phyloP scores from a whole-genome alignment of 2,329 filamentous ascomycete species.

The Alternaria alternata region DNA sequence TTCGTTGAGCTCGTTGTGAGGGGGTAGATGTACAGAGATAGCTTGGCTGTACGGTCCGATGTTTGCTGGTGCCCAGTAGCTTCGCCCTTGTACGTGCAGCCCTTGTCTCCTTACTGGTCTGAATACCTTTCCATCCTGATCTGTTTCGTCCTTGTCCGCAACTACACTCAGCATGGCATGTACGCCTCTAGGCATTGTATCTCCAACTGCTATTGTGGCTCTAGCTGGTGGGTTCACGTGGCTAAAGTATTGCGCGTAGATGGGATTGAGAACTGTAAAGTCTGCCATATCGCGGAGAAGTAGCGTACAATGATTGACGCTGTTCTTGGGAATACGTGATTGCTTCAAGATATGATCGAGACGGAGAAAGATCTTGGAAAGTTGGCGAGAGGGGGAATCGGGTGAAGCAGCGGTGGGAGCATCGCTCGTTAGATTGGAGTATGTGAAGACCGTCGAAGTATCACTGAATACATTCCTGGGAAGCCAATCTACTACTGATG shows the following conservation, averaged over 20 bases:
- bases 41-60: constrained; percentile 98
- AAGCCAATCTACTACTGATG: constrained; percentile 14
- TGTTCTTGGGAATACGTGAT: constrained; percentile 33
- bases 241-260: constrained; percentile 78
- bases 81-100: constrained; percentile 89
- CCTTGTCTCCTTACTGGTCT: constrained; percentile 52
- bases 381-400: constrained; percentile 40
- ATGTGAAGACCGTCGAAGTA: constrained; percentile 58
- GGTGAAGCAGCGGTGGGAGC: neutral
- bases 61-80: constrained; percentile 98
- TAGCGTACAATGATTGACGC: constrained; percentile 62
- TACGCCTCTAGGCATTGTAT: constrained; percentile 66
- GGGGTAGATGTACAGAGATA: constrained; percentile 62
- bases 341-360: constrained; percentile 40
- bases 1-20: constrained; percentile 23
- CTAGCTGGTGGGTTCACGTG: constrained; percentile 84
- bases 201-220: constrained; percentile 81
- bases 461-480: constrained; percentile 25
- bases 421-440: constrained; percentile 46
- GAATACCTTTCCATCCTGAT: constrained; percentile 30
- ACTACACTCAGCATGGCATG: constrained; percentile 68
- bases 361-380: constrained; percentile 50
- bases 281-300: constrained; percentile 81
- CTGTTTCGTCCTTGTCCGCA: constrained; percentile 37
- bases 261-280: constrained; percentile 76